These are phyloP conservation scores for Colletotrichum somersetense DNA, from an alignment of 2,329 filamentous ascomycete genomes.

Conservation along the genomic window DNA sequence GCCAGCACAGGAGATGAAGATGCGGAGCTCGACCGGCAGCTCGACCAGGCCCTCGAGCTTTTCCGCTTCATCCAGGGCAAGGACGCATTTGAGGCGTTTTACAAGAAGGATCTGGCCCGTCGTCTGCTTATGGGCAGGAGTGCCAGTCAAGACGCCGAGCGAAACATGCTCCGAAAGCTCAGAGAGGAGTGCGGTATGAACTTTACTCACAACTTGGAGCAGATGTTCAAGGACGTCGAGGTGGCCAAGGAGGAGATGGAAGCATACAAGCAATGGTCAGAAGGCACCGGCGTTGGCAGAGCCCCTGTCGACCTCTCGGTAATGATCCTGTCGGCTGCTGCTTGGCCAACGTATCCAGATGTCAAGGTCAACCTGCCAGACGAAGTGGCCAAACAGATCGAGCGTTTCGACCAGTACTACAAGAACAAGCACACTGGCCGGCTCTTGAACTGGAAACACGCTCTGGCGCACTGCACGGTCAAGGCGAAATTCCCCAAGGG, in stretches of 20 bases:
- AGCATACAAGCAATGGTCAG: slow-evolving; percentile 78
- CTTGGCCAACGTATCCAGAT: slow-evolving; percentile 94
- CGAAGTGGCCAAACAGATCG: slow-evolving; percentile 80
- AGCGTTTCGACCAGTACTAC: slow-evolving; percentile 88
- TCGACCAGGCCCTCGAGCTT: slow-evolving; percentile 92
- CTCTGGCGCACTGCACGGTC: slow-evolving; percentile 90
- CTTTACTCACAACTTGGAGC: slow-evolving; percentile 97
- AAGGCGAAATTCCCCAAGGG: slow-evolving; percentile 84
- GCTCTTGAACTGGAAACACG: slow-evolving; percentile 91
- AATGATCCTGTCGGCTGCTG: slow-evolving; percentile 88
- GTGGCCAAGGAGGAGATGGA: slow-evolving; percentile 92
- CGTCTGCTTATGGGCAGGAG: slow-evolving; percentile 91
- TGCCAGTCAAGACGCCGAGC: slow-evolving; percentile 93
- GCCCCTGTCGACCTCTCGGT: slow-evolving; percentile 80
- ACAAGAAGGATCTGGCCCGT: slow-evolving; percentile 96
- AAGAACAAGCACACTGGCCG: slow-evolving; percentile 90
- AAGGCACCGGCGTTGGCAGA: slow-evolving; percentile 49
- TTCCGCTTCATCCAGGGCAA: slow-evolving; percentile 98
- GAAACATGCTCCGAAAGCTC: slow-evolving; percentile 92
- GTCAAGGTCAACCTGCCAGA: slow-evolving; percentile 77
- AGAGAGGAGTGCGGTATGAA: slow-evolving; percentile 93
- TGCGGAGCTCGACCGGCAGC: slow-evolving; percentile 88
- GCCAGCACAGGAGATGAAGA: slow-evolving; percentile 86
- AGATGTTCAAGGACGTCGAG: slow-evolving; percentile 99
- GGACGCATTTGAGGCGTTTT: slow-evolving; percentile 98